Conservation (phyloP, 1,139 yeast genomes). For the Protomyces gravidus region DNA sequence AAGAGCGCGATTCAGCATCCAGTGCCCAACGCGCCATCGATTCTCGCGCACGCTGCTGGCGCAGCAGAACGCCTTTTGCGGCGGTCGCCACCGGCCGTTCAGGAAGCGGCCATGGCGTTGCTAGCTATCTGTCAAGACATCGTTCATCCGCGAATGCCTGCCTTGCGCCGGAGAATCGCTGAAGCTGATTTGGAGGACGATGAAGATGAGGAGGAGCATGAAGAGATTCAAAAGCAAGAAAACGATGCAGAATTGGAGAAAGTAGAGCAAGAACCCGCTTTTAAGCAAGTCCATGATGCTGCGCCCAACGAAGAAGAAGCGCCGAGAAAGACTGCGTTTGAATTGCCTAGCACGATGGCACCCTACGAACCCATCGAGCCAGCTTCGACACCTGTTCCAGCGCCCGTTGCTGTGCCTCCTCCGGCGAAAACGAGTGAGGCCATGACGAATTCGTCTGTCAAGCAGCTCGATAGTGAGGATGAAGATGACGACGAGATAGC, state of each 20-base stretch:
- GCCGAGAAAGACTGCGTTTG: not conserved
- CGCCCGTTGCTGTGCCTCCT: not conserved
- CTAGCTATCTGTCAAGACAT: constrained; percentile 2
- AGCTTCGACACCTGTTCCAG: not conserved
- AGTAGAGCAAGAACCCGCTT: not conserved
- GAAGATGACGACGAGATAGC: constrained; percentile 23
- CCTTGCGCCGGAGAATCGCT: constrained; percentile 3
- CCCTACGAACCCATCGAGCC: not conserved
- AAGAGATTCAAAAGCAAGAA: not conserved
- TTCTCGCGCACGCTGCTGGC: constrained; percentile 5
- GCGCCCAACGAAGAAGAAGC: not conserved
- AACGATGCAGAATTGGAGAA: not conserved
- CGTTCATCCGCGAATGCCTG: constrained; percentile 21
- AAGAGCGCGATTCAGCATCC: constrained; percentile 5
- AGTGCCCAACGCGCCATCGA: constrained; percentile 6
- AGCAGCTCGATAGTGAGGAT: constrained; percentile 9
- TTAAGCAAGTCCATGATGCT: not conserved
- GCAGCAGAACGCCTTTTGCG: not conserved
- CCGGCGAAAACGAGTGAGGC: not conserved
- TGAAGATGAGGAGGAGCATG: not conserved
- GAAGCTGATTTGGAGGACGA: not conserved
- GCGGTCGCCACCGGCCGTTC: not conserved
- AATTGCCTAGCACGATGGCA: not conserved
- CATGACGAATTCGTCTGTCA: not conserved
- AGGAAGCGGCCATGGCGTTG: not conserved